Conservation (phyloP, 192 early-diverging fungal species). For the Coemansia asiatica region DNA sequence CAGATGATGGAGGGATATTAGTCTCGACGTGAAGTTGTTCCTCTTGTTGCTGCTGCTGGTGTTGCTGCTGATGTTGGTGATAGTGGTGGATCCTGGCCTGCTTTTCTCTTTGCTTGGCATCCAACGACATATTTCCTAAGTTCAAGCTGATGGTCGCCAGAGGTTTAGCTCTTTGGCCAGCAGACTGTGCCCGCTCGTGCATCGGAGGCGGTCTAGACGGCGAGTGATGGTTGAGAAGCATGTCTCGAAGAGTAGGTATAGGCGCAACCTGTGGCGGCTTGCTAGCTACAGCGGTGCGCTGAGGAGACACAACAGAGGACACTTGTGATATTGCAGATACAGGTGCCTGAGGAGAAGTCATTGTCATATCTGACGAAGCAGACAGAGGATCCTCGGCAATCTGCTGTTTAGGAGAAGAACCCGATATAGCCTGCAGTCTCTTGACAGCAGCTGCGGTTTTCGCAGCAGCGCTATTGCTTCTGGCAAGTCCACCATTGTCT, state of each 20-base stretch:
- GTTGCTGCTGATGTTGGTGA: not conserved
- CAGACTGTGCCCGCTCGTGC: constrained; percentile 10
- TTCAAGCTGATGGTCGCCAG: constrained; percentile 7
- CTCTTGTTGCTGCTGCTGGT: constrained; percentile 10
- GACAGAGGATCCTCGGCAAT: not conserved
- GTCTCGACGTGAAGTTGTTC: not conserved
- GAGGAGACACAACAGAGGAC: constrained; percentile 14
- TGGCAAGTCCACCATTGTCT: constrained; percentile 3
- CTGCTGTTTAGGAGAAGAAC: constrained; percentile 9
- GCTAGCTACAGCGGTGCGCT: constrained; percentile 1
- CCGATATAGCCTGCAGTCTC: constrained; percentile 32
- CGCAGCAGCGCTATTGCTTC: constrained; percentile 53
- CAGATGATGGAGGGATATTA: not conserved
- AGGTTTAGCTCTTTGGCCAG: constrained; percentile 16
- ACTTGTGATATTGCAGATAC: constrained; percentile 1
- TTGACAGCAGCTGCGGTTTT: constrained; percentile 45
- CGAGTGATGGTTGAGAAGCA: constrained; percentile 34
- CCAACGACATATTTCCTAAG: constrained; percentile 25
- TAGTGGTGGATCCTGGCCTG: not conserved
- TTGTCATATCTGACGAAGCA: constrained; percentile 15
- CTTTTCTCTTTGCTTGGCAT: constrained; percentile 15
- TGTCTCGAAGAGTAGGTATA: constrained; percentile 45
- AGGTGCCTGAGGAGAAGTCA: constrained; percentile 17
- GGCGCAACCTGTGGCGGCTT: constrained; percentile 20
- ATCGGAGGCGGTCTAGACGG: constrained; percentile 20